Percentiles rank a stretch among this genome's conserved stretches.
phyloP scores from a whole-genome alignment of 2,329 filamentous ascomycete genomes.

The Epichloe sylvatica region DNA sequence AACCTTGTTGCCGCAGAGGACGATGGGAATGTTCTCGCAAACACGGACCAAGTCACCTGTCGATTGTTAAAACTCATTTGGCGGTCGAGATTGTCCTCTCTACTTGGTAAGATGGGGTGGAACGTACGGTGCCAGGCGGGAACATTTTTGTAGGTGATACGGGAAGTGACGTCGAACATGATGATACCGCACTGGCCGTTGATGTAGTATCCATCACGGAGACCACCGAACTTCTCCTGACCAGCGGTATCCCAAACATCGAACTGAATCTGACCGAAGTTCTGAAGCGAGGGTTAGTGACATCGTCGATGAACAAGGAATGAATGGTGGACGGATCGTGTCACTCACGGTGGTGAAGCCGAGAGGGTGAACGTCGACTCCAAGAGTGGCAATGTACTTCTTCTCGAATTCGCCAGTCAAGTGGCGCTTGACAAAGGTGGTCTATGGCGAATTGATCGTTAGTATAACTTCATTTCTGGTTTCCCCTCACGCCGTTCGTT shows the following conservation, averaged over 20 bases:
- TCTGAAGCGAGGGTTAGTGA: constrained; percentile 32
- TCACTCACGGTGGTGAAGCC: constrained; percentile 87
- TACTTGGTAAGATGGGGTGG: not conserved
- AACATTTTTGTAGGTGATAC: constrained; percentile 99
- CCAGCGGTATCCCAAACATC: constrained; percentile 99
- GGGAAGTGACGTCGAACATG: constrained; percentile 99
- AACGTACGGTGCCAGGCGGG: constrained; percentile 99
- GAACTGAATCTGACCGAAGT: constrained; percentile 94
- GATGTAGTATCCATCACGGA: constrained; percentile 99
- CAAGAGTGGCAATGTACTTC: constrained; percentile 99
- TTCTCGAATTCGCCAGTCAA: constrained; percentile 99
- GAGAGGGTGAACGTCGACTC: constrained; percentile 98
- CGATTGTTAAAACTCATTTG: constrained; percentile 8
- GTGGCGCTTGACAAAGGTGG: constrained; percentile 99
- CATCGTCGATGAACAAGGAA: not conserved
- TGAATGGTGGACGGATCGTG: constrained; percentile 6
- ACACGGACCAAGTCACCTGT: constrained; percentile 94
- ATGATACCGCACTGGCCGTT: constrained; percentile 99
- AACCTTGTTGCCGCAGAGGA: constrained; percentile 98
- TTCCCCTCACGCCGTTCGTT: not conserved
- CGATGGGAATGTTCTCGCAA: constrained; percentile 98
- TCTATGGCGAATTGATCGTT: constrained; percentile 40
- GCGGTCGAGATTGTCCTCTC: not conserved
- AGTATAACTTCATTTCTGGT: not conserved
- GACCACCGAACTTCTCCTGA: constrained; percentile 98